These are phyloP conservation scores for Ophiorrhiza pumila DNA, from an alignment of 257 asterid genomes.

Conservation along the genomic window DNA sequence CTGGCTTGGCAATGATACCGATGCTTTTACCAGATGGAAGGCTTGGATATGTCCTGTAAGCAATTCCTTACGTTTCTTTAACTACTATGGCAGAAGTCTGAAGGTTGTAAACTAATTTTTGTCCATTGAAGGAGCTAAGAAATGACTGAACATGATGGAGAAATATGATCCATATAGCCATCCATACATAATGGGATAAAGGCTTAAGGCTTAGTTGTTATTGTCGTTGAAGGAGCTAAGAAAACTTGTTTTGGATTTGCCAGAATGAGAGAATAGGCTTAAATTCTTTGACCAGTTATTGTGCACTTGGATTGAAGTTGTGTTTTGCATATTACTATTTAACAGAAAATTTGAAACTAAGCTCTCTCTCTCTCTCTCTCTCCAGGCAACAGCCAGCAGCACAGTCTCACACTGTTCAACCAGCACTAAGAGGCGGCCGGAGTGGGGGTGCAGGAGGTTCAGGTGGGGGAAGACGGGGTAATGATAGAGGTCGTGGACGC, in stretches of 20 bases:
- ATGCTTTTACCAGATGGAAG: slow-evolving; percentile 99
- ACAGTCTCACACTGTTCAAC: slow-evolving; percentile 53
- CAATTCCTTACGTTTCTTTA: no score
- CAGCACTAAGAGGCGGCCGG: slow-evolving; percentile 66
- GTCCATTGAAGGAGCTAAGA: not conserved
- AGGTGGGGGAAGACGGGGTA: slow-evolving; percentile 36
- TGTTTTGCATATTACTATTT: not conserved
- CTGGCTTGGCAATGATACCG: slow-evolving; percentile 97
- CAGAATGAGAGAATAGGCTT: not conserved
- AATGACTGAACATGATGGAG: no score
- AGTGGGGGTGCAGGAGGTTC: slow-evolving; percentile 24
- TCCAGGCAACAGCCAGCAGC: slow-evolving; percentile 89
- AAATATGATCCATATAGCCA: no score
- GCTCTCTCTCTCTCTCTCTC: slow-evolving; percentile 5
- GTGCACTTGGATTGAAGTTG: not conserved
- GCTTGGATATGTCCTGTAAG: slow-evolving; percentile 99
- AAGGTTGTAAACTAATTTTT: no score
- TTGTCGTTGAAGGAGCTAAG: not conserved
- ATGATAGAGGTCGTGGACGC: slow-evolving; percentile 50
- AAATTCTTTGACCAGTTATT: not conserved
- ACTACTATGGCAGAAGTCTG: no score
- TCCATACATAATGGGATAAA: no score
- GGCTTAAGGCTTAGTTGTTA: no score
- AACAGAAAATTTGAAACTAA: not conserved
- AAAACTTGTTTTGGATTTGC: not conserved